A percentile compares a stretch with the other conserved stretches of the same genome.
These are phyloP conservation scores for Ricinus communis DNA, from an alignment of 345 rosid species.

Conservation along the genomic window DNA sequence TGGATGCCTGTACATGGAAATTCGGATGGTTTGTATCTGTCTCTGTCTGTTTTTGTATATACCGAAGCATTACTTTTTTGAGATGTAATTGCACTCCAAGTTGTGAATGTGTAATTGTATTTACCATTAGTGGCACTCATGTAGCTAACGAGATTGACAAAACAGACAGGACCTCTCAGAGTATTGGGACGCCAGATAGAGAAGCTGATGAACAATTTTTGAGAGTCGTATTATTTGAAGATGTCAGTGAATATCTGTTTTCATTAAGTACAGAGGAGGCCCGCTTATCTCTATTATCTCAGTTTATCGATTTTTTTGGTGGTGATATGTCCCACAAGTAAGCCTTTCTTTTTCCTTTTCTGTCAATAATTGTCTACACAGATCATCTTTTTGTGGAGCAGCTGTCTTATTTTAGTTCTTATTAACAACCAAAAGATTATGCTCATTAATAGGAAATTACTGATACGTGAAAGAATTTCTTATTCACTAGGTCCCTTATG, in stretches of 20 bases:
- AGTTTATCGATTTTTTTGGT: slow-evolving; percentile 85
- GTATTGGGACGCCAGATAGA: slow-evolving; percentile 41
- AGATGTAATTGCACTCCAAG: background rate
- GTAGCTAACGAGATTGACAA: slow-evolving; percentile 1
- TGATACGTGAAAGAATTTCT: background rate
- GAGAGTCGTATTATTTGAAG: slow-evolving; percentile 75
- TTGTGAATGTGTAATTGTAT: background rate
- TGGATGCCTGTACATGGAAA: slow-evolving; percentile 84
- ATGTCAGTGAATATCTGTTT: slow-evolving; percentile 71
- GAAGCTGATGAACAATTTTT: slow-evolving; percentile 68
- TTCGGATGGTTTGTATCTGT: slow-evolving; percentile 45
- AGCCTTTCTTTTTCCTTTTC: background rate
- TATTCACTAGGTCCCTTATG: background rate
- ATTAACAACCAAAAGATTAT: background rate
- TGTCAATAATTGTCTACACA: background rate
- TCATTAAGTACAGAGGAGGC: slow-evolving; percentile 70
- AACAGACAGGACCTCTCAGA: slow-evolving; percentile 43
- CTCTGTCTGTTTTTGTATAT: slow-evolving; percentile 8
- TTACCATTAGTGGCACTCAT: background rate
- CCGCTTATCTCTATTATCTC: slow-evolving; percentile 64
- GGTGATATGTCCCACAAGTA: slow-evolving; percentile 67
- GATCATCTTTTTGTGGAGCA: background rate
- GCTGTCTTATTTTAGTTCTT: background rate
- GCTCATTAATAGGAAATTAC: background rate
- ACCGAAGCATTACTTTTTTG: background rate